Evolutionary conservation across 441 rosid species (phyloP).

Genomic region (Pelargonium citronellum): DNA sequence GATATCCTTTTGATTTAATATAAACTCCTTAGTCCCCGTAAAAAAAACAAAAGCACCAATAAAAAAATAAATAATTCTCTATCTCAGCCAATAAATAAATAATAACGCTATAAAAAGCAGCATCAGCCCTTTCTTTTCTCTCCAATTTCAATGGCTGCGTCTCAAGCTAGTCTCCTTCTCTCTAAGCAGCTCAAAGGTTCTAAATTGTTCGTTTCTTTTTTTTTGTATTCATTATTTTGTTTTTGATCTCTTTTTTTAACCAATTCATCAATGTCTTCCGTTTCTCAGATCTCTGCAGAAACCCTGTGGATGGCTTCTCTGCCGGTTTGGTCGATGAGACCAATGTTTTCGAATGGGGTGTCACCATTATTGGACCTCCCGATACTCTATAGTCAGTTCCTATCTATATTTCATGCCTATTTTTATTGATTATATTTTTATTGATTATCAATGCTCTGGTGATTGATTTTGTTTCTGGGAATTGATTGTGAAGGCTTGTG

Average conservation of each 20-base stretch:
- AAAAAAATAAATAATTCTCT: too few species aligned
- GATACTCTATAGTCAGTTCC: slow-evolving; percentile 52
- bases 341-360: slow-evolving; percentile 61
- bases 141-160: slow-evolving; percentile 40
- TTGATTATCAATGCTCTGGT: too few species aligned
- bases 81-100: too few species aligned
- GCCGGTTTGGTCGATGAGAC: slow-evolving; percentile 59
- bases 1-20: too few species aligned
- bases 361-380: slow-evolving; percentile 60
- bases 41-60: too few species aligned
- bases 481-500: too few species aligned
- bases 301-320: slow-evolving; percentile 72
- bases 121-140: background rate
- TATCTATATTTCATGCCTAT: too few species aligned
- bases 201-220: background rate
- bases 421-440: too few species aligned
- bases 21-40: too few species aligned
- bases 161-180: slow-evolving; percentile 75
- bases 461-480: too few species aligned
- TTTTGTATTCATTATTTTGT: too few species aligned
- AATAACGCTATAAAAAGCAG: background rate
- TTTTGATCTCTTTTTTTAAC: background rate
- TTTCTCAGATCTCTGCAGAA: slow-evolving; percentile 50
- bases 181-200: slow-evolving; percentile 78
- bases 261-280: background rate